Base-by-base conservation (phyloP, 2,329 filamentous ascomycete species). In the Harringtonia aguacate region DNA sequence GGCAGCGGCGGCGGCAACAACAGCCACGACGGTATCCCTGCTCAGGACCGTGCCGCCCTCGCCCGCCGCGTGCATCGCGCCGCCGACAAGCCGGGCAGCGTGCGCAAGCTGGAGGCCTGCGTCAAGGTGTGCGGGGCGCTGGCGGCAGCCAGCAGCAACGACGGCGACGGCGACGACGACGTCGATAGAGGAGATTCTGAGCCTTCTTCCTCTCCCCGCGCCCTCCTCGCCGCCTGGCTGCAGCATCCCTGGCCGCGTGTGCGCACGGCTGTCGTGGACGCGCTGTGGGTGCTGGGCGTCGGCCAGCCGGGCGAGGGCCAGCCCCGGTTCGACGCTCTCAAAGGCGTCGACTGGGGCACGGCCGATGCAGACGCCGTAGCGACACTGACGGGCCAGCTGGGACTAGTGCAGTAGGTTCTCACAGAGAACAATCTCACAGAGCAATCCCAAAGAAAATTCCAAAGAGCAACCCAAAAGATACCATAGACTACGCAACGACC, bases 241-340 rank as follows among this genome's bases (percentile, higher is more conserved):
- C 62, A 78, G 46, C 90, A 95, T 65, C 86, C 86, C 1, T 95
- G 86, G 69, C 87, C 89, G 7, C 75, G 76, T 55, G 79, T 94
- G 52, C 65, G 80, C 48, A 73, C 62, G 48, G 58, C 68, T 37
- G 77, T 77, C 15, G 69, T 77, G 5, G 79, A 83, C 52, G 75
- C 77, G 59, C 57, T 82, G 29, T 82, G 73, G 74, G 63, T 58
- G 17, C 52, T 73, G 18, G 44, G 48, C 27, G 57, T 58, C 27
- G 50, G 27, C 3, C n/a, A 18, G 13, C 39, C 30, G 15, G 37
- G 27, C 21, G 8, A 14, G 12, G n/a, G 4, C 5, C 8, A 4
- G 20, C 9, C 9, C 12, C 27, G 27, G 2, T 50, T 47, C 18
- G 37, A 39, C 15, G 31, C 15, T 6, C 55, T 79, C 49, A 68